Percentiles rank a stretch among this genome's conserved stretches.
phyloP scores from a whole-genome alignment of 2,329 filamentous ascomycete species.

The Camillea tinctor region DNA sequence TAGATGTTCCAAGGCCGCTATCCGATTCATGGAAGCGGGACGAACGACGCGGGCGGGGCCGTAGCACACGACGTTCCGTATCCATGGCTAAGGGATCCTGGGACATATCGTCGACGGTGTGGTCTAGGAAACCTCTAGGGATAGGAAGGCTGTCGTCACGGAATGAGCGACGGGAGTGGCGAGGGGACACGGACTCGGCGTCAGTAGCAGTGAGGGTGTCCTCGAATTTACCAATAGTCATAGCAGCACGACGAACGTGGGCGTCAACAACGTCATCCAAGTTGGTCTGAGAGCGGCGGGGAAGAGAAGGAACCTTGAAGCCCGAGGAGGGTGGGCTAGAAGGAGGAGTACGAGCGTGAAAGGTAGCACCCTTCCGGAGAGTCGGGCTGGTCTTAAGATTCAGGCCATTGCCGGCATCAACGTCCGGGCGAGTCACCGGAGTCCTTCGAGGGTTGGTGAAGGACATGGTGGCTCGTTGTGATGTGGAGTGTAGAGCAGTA shows the following conservation, averaged over 20 bases:
- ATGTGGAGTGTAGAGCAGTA: conserved; percentile 17
- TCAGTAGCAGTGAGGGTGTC: conserved; percentile 54
- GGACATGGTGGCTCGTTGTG: conserved; percentile 42
- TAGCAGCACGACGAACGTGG: conserved; percentile 65
- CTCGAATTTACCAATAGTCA: conserved; percentile 66
- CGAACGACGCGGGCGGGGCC: conserved; percentile 54
- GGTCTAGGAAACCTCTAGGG: conserved; percentile 58
- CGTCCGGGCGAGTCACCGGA: conserved; percentile 42
- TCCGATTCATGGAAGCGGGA: conserved; percentile 74
- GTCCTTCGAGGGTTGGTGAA: conserved; percentile 48
- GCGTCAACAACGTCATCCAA: conserved; percentile 72
- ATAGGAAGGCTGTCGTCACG: conserved; percentile 59
- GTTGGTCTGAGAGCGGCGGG: conserved; percentile 67
- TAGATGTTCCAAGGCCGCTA: conserved; percentile 83
- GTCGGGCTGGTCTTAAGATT: conserved; percentile 54
- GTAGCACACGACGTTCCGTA: conserved; percentile 49
- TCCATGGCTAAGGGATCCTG: conserved; percentile 34
- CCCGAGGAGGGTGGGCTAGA: conserved; percentile 35
- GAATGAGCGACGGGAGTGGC: conserved; percentile 42
- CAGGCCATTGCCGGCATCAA: conserved; percentile 41
- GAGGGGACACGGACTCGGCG: conserved; percentile 36
- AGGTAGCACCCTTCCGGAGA: conserved; percentile 71
- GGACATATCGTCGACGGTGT: conserved; percentile 51
- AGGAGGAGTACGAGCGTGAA: conserved; percentile 51
- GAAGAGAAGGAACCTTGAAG: conserved; percentile 51